Evolutionary conservation across 495 filamentous ascomycete genomes (phyloP).

Genomic region (Penicillium tannophilum): DNA sequence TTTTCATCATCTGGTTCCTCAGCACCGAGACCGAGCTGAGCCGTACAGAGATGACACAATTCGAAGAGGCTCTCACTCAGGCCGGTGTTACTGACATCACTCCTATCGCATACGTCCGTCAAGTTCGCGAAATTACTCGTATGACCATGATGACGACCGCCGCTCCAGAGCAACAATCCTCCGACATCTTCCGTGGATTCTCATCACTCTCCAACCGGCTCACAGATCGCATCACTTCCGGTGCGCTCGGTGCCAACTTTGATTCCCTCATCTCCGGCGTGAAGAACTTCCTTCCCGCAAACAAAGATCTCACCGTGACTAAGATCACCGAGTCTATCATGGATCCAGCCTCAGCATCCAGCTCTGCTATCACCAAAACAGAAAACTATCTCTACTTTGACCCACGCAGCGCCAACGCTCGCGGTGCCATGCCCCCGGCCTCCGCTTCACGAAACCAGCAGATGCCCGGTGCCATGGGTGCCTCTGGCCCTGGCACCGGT

Average conservation of each 20-base stretch:
- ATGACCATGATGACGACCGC: constrained; percentile 99
- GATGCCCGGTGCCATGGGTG: constrained; percentile 45
- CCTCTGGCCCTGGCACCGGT: constrained; percentile 62
- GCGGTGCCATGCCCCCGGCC: constrained; percentile 83
- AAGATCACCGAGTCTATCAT: constrained; percentile 98
- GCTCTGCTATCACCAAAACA: constrained; percentile 92
- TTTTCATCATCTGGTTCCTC: constrained; percentile 98
- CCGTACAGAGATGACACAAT: constrained; percentile 78
- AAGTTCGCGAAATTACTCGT: constrained; percentile 91
- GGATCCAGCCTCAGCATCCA: constrained; percentile 88
- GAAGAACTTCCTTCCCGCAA: constrained; percentile 95
- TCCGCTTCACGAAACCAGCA: constrained; percentile 57
- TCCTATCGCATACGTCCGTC: constrained; percentile 81
- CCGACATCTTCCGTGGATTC: constrained; percentile 85
- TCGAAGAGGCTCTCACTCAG: constrained; percentile 80
- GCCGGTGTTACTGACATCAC: constrained; percentile 71
- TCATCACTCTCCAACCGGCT: constrained; percentile 84
- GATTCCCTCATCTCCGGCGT: constrained; percentile 96
- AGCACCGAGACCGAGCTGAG: constrained; percentile 90
- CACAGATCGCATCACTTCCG: constrained; percentile 91
- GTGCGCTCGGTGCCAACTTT: constrained; percentile 85
- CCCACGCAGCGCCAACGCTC: constrained; percentile 86
- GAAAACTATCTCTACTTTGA: constrained; percentile 99
- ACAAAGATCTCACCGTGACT: constrained; percentile 93
- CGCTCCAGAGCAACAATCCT: constrained; percentile 64